Percentiles rank a stretch among this genome's conserved stretches.
Conservation (phyloP, 2,329 filamentous ascomycete genomes). For the Westerdykella ornata region DNA sequence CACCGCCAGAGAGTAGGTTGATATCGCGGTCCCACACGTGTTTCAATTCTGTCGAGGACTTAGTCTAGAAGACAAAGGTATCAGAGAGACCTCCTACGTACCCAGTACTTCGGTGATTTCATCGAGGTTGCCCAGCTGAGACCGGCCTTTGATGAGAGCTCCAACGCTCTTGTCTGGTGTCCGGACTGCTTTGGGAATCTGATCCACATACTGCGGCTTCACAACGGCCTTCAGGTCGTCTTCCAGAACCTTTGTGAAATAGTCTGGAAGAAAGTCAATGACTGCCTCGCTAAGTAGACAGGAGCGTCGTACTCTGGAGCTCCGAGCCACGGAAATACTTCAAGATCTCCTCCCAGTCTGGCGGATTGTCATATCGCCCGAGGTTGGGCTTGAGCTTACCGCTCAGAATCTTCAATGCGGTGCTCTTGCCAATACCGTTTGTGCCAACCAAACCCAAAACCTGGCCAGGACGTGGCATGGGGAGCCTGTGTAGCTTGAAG, state of each 20-base stretch:
- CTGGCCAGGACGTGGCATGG: slow-evolving; percentile 90
- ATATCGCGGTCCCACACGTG: slow-evolving; percentile 92
- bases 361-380: slow-evolving; percentile 89
- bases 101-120: slow-evolving; percentile 74
- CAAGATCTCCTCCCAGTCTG: slow-evolving; percentile 98
- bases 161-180: slow-evolving; percentile 73
- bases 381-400: slow-evolving; percentile 98
- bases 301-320: slow-evolving; percentile 67
- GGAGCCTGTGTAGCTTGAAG: slow-evolving; percentile 97
- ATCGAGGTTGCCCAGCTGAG: slow-evolving; percentile 71
- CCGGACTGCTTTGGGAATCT: slow-evolving; percentile 89
- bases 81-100: slow-evolving; percentile 20
- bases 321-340: slow-evolving; percentile 98
- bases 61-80: slow-evolving; percentile 3
- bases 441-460: slow-evolving; percentile 95
- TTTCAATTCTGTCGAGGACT: slow-evolving; percentile 57
- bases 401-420: slow-evolving; percentile 96
- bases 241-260: slow-evolving; percentile 97
- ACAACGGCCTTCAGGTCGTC: slow-evolving; percentile 96
- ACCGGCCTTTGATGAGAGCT: slow-evolving; percentile 67
- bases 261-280: slow-evolving; percentile 54
- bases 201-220: slow-evolving; percentile 98
- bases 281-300: neutral
- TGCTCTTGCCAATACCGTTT: slow-evolving; percentile 99
- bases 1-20: slow-evolving; percentile 85